These are phyloP conservation scores for Pseudogymnoascus sp. DNA, from an alignment of 2,329 filamentous ascomycete genomes.

Conservation along the genomic window DNA sequence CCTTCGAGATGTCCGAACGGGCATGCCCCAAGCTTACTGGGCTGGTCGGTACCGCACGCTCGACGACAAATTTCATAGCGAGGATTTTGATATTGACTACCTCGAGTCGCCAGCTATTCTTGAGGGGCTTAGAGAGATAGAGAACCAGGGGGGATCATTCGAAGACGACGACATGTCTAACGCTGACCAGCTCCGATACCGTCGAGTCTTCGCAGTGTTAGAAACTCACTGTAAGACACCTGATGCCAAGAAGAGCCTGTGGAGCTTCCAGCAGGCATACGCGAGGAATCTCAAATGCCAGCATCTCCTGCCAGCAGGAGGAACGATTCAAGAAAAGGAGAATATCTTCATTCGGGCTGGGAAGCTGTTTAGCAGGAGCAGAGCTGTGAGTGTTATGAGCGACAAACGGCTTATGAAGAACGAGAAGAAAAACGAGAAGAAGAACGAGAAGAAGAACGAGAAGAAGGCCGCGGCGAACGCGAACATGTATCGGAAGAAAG, in stretches of 20 bases:
- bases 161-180: constrained; percentile 6
- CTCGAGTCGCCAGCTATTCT: constrained; percentile 10
- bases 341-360: background rate
- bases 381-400: background rate
- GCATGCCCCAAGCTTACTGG: constrained; percentile 49
- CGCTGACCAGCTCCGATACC: constrained; percentile 36
- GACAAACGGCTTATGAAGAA: background rate
- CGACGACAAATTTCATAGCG: constrained; percentile 44
- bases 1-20: constrained; percentile 30
- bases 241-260: constrained; percentile 41
- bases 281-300: constrained; percentile 32
- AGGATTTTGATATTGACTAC: constrained; percentile 25
- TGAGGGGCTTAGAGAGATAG: background rate
- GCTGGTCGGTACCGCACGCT: constrained; percentile 50
- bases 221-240: constrained; percentile 38
- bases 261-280: constrained; percentile 41
- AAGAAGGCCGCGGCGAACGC: background rate
- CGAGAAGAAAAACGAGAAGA: background rate
- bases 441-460: background rate
- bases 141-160: background rate
- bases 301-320: constrained; percentile 33
- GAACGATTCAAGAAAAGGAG: constrained; percentile 13
- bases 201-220: constrained; percentile 39
- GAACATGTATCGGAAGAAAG: background rate
- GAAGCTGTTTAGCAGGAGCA: background rate